Conservation (phyloP, 345 rosid species). For the Citrus hindsii region DNA sequence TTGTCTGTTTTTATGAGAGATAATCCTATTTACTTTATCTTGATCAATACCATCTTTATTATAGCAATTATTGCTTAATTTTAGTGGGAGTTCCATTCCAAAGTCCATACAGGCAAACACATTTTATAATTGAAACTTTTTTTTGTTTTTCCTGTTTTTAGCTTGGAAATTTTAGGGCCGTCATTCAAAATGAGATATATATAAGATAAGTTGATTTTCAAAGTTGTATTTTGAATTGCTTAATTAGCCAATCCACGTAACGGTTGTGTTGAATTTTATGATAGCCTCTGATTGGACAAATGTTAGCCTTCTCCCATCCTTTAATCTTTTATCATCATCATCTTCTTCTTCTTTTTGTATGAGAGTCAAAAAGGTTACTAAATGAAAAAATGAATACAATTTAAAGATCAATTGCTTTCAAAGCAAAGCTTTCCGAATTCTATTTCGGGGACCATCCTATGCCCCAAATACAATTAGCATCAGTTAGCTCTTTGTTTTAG, state of each 20-base stretch:
- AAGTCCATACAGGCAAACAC: not conserved
- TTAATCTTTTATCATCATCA: too few relatives aligned
- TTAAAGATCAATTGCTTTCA: too few relatives aligned
- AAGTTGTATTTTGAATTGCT: not conserved
- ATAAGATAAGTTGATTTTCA: not conserved
- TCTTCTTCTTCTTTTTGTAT: too few relatives aligned
- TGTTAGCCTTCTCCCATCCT: not conserved
- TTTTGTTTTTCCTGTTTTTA: not conserved
- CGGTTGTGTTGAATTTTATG: slow-evolving; percentile 5
- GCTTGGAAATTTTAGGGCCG: not conserved
- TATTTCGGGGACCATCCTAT: too few relatives aligned
- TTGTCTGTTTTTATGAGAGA: not conserved
- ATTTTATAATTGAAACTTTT: not conserved
- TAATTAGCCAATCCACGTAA: not conserved
- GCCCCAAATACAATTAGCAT: too few relatives aligned
- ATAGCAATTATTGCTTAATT: not conserved
- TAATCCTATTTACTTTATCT: not conserved
- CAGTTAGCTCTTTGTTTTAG: too few relatives aligned
- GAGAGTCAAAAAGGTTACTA: too few relatives aligned
- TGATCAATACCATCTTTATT: not conserved
- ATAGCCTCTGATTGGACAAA: not conserved
- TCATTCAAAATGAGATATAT: not conserved
- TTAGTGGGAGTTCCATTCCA: not conserved
- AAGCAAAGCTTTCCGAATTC: too few relatives aligned
- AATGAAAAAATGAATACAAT: too few relatives aligned